Evolutionary conservation across 2,329 filamentous ascomycete genomes (phyloP), one percentile per base, ranked within the genome.

Genomic region (Arthrinium puccinioides): DNA sequence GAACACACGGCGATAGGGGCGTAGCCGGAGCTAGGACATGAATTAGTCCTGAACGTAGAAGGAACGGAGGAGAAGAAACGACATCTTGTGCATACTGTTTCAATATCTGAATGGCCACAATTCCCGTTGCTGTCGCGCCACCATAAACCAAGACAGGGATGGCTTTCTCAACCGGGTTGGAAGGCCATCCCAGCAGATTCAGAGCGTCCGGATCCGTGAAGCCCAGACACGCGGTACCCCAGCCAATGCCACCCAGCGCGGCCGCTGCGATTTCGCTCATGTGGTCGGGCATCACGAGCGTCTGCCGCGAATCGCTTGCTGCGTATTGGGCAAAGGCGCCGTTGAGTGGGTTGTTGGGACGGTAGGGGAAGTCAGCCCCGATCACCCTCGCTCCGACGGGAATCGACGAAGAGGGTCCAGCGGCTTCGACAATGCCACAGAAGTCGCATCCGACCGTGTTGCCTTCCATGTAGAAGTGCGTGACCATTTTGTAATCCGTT

Each of bases 1-100:
- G 48, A 52, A 14, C 35, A 42, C 5, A 47, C 40, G n/a, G 49
- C 44, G 8, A 45, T 37, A 11, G 41, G 38, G 3, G 14, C 4
- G 27, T 45, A 41, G 15, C 43, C 43, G 14, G 38, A 41, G 21
- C 43, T 45, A 33, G 6, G 14, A 9, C 27, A 25, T 25, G 23
- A 8, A 25, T 25, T 25, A n/a, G n/a, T n/a, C n/a, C n/a, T n/a
- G n/a, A n/a, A n/a, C n/a, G n/a, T n/a, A n/a, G n/a, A n/a, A n/a
- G n/a, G n/a, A n/a, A n/a, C n/a, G n/a, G n/a, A n/a, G n/a, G n/a
- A n/a, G n/a, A n/a, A n/a, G n/a, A 8, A 25, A 25, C 8, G 23
- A 25, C 23, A 25, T 9, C 9, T 8, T 13, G 8, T 25, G 23
- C 23, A 9, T 25, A 25, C 23, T 25, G 8, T 13, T 8, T 13